Evolutionary conservation across 2,329 filamentous ascomycete genomes (phyloP).

Genomic region (Ploettnerulaceae sp.): DNA sequence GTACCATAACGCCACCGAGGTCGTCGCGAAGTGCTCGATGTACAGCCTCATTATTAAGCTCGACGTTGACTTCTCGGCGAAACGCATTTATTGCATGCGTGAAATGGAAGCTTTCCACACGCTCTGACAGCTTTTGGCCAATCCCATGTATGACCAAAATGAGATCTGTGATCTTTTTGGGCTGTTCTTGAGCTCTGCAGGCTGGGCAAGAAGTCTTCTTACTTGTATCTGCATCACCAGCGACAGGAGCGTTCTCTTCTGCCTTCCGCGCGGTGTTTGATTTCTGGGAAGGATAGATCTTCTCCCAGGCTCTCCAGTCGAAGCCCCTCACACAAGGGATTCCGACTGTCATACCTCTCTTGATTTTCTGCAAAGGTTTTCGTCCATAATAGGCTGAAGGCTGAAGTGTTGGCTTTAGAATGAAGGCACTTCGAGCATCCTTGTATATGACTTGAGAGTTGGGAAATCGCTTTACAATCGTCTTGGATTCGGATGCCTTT

Average conservation of each 20-base stretch:
- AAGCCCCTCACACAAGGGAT: conserved; percentile 89
- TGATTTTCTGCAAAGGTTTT: conserved; percentile 73
- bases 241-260: conserved; percentile 23
- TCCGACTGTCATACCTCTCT: conserved; percentile 73
- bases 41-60: conserved; percentile 70
- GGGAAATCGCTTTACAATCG: conserved; percentile 53
- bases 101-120: conserved; percentile 94
- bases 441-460: conserved; percentile 85
- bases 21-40: conserved; percentile 68
- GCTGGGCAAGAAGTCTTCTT: conserved; percentile 43
- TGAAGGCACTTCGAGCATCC: conserved; percentile 69
- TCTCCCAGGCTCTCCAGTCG: conserved; percentile 70
- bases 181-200: conserved; percentile 58
- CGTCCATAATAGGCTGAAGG: conserved; percentile 83
- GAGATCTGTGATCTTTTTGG: conserved; percentile 74
- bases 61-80: conserved; percentile 77
- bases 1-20: conserved; percentile 87
- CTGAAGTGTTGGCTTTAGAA: conserved; percentile 78
- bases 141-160: conserved; percentile 93
- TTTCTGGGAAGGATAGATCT: conserved; percentile 48
- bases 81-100: conserved; percentile 94
- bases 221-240: conserved; percentile 15
- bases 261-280: conserved; percentile 32
- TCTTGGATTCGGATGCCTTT: conserved; percentile 17
- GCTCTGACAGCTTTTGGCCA: conserved; percentile 90